phyloP scores from a whole-genome alignment of 805 yeast genomes.

The Torulaspora gathmanii region DNA sequence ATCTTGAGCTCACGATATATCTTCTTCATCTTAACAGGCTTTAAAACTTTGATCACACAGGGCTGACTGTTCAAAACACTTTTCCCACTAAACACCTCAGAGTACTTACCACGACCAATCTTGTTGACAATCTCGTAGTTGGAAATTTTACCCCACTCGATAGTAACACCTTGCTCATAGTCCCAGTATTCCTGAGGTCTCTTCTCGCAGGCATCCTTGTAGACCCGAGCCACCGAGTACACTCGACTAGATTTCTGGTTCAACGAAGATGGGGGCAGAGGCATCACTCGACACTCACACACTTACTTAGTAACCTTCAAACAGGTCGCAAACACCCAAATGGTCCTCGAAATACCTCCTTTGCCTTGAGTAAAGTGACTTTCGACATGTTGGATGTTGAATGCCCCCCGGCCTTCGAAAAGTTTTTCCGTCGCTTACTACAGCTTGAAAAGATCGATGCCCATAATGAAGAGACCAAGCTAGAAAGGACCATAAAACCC shows the following conservation, averaged over 20 bases:
- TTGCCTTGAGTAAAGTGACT: background rate
- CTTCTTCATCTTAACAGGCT: slow-evolving; percentile 90
- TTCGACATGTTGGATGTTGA: background rate
- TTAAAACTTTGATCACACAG: slow-evolving; percentile 84
- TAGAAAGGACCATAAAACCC: background rate
- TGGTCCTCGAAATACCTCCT: background rate
- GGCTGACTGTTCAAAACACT: slow-evolving; percentile 55
- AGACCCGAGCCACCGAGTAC: slow-evolving; percentile 67
- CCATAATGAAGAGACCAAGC: background rate
- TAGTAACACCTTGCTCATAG: slow-evolving; percentile 58
- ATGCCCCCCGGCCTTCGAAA: slow-evolving; percentile 8
- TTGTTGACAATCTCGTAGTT: slow-evolving; percentile 80
- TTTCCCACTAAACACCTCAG: slow-evolving; percentile 87
- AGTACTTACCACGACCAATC: slow-evolving; percentile 88
- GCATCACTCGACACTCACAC: slow-evolving; percentile 20
- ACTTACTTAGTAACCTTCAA: background rate
- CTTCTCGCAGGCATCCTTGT: slow-evolving; percentile 68
- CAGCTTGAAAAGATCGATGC: slow-evolving; percentile 2
- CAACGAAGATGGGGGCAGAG: slow-evolving; percentile 34
- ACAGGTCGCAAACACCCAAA: background rate
- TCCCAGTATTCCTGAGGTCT: slow-evolving; percentile 87
- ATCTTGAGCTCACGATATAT: slow-evolving; percentile 88
- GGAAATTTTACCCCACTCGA: slow-evolving; percentile 81
- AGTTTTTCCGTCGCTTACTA: slow-evolving; percentile 7
- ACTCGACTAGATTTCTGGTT: slow-evolving; percentile 35